A percentile compares a stretch with the other conserved stretches of the same genome.
phyloP scores from a whole-genome alignment of 768 basidiomycete species.

The Boletus pseudopeckii region DNA sequence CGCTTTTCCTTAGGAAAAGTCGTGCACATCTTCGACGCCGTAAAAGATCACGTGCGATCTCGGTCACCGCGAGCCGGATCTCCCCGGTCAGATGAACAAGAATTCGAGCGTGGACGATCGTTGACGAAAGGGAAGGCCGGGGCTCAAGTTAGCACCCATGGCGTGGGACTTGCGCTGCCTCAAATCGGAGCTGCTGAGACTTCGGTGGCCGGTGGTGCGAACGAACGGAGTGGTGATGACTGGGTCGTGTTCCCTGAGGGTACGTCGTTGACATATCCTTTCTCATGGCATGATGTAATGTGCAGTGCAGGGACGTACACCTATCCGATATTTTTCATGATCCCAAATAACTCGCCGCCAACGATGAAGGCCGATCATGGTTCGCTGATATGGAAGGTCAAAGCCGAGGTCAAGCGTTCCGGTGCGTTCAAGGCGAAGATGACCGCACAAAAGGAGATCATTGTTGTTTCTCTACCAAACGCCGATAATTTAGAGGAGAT shows the following conservation, averaged over 20 bases:
- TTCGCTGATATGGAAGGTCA: constrained; percentile 72
- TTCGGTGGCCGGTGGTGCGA: constrained; percentile 10
- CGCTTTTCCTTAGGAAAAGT: constrained; percentile 55
- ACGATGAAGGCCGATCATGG: constrained; percentile 74
- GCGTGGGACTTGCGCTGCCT: constrained; percentile 10
- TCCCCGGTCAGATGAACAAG: constrained; percentile 3
- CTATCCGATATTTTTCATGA: constrained; percentile 88
- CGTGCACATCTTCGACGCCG: constrained; percentile 46
- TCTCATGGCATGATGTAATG: constrained; percentile 45
- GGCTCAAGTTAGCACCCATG: not conserved
- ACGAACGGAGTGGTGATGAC: constrained; percentile 40
- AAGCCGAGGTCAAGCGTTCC: constrained; percentile 78
- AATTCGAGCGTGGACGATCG: constrained; percentile 28
- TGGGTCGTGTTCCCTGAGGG: constrained; percentile 93
- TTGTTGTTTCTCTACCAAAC: constrained; percentile 66
- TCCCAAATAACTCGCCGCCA: constrained; percentile 79
- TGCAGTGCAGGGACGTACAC: constrained; percentile 74
- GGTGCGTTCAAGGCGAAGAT: constrained; percentile 75
- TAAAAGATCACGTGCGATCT: constrained; percentile 45
- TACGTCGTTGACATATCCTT: constrained; percentile 28
- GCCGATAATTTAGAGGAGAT: constrained; percentile 54
- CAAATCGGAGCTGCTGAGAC: constrained; percentile 33
- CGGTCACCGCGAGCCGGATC: constrained; percentile 35
- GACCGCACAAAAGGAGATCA: constrained; percentile 65
- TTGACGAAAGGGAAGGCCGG: constrained; percentile 31